phyloP scores from a whole-genome alignment of 495 filamentous ascomycete genomes.

The Entonaema liquescens region DNA sequence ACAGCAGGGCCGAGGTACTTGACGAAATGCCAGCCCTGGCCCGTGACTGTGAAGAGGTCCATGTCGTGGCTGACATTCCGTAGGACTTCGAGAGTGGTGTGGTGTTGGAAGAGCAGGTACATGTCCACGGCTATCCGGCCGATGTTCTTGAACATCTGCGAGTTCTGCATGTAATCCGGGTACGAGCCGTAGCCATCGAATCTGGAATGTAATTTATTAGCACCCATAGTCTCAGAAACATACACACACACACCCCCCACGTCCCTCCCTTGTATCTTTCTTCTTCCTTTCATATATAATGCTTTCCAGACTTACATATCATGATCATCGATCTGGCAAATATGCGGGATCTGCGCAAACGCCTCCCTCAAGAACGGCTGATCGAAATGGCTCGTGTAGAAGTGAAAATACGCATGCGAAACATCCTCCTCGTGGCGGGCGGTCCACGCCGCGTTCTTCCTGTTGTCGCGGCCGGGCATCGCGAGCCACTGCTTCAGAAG shows the following conservation, averaged over 20 bases:
- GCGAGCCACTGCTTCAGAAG: conserved; percentile 91
- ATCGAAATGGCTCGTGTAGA: conserved; percentile 97
- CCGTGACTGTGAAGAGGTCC: conserved; percentile 96
- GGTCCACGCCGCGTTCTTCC: conserved; percentile 90
- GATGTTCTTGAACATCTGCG: conserved; percentile 97
- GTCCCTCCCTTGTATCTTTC: no score
- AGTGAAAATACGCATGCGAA: conserved; percentile 96
- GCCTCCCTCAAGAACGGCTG: conserved; percentile 92
- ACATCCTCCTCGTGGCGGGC: conserved; percentile 94
- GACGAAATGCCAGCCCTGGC: conserved; percentile 96
- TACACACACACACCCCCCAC: background rate
- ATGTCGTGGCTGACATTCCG: conserved; percentile 83
- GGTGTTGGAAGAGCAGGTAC: conserved; percentile 99
- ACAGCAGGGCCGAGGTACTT: conserved; percentile 95
- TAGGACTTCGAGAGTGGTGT: conserved; percentile 93
- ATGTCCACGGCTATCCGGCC: conserved; percentile 97
- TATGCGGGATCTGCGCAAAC: conserved; percentile 95
- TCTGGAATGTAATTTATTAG: conserved; percentile 51
- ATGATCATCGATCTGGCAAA: conserved; percentile 93
- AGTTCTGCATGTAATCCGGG: conserved; percentile 97
- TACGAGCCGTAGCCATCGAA: conserved; percentile 99
- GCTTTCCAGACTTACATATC: conserved; percentile 80
- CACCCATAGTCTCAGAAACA: background rate
- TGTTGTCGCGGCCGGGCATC: conserved; percentile 88
- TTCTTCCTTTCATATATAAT: no score